Conservation (phyloP, 129 eudicot genomes). For the Tagetes patula region DNA sequence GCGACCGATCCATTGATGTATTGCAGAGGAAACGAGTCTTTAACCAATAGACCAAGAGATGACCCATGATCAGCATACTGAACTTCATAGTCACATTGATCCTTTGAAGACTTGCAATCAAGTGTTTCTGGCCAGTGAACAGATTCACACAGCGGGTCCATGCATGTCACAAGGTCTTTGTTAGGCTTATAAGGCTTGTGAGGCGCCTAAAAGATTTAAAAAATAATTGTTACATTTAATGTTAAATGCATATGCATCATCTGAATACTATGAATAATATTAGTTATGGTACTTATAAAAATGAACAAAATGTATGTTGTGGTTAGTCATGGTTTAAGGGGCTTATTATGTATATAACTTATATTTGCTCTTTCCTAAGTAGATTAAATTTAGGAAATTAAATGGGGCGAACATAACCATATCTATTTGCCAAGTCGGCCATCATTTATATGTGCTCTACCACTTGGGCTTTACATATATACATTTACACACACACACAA, state of each 20-base stretch:
- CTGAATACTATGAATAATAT: slow-evolving; percentile 13
- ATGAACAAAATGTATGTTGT: not conserved
- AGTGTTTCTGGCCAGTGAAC: slow-evolving; percentile 55
- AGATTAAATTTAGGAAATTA: not conserved
- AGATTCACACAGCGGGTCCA: slow-evolving; percentile 66
- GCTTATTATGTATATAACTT: slow-evolving; percentile 12
- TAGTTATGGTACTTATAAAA: not conserved
- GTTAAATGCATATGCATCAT: not conserved
- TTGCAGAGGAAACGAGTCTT: slow-evolving; percentile 61
- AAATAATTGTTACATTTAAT: not conserved
- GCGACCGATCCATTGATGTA: slow-evolving; percentile 53
- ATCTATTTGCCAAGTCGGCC: slow-evolving; percentile 9
- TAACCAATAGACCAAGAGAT: slow-evolving; percentile 78
- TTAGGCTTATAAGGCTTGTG: slow-evolving; percentile 81
- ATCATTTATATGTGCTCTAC: not conserved
- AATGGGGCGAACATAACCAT: not conserved
- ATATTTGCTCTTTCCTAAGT: slow-evolving; percentile 9
- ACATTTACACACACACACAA: not conserved
- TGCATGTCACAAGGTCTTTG: slow-evolving; percentile 56
- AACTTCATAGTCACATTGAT: slow-evolving; percentile 89
- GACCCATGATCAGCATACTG: slow-evolving; percentile 83
- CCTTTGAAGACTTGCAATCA: slow-evolving; percentile 48
- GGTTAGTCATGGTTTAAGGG: not conserved
- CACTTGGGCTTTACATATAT: not conserved
- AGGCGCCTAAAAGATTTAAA: slow-evolving; percentile 61